These are phyloP conservation scores for Cryptococcus jaspeensis DNA, from an alignment of 1,284 basidiomycete species.

Conservation along the genomic window DNA sequence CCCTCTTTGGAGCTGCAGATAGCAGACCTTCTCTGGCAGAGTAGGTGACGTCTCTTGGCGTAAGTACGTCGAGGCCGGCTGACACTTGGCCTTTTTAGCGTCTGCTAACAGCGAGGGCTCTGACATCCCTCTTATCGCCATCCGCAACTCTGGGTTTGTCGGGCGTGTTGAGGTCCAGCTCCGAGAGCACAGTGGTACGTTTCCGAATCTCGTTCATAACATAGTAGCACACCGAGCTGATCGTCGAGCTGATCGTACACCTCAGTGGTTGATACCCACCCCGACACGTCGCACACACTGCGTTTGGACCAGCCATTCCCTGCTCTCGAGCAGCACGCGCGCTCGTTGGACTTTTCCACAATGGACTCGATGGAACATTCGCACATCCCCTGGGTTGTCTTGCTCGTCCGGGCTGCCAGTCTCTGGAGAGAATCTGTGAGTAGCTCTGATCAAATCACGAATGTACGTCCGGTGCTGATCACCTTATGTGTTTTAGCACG, in stretches of 20 bases:
- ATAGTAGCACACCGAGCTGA: conserved; percentile 1
- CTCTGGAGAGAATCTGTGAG: conserved; percentile 65
- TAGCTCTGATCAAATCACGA: conserved; percentile 1
- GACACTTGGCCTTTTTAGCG: conserved; percentile 22
- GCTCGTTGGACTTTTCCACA: conserved; percentile 66
- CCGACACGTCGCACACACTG: conserved; percentile 77
- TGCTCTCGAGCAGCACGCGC: conserved; percentile 68
- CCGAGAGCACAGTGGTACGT: conserved; percentile 76
- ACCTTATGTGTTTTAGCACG: conserved; percentile 23
- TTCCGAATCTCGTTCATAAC: no score
- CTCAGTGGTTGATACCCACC: conserved; percentile 88
- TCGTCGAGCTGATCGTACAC: conserved; percentile 13
- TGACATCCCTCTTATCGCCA: conserved; percentile 68
- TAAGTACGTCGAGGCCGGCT: conserved; percentile 1
- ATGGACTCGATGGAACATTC: conserved; percentile 83
- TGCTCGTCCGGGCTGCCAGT: conserved; percentile 77
- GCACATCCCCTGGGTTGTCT: conserved; percentile 82
- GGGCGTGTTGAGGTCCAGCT: conserved; percentile 86
- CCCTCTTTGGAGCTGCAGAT: conserved; percentile 60
- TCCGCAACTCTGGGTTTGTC: conserved; percentile 80
- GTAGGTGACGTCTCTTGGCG: conserved; percentile 47
- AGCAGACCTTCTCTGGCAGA: conserved; percentile 66
- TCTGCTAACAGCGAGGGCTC: conserved; percentile 33
- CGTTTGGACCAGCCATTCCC: conserved; percentile 88
- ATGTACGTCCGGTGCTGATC: neutral